These are phyloP conservation scores for Fusarium mexicanum DNA, from an alignment of 2,329 filamentous ascomycete species.

Conservation along the genomic window DNA sequence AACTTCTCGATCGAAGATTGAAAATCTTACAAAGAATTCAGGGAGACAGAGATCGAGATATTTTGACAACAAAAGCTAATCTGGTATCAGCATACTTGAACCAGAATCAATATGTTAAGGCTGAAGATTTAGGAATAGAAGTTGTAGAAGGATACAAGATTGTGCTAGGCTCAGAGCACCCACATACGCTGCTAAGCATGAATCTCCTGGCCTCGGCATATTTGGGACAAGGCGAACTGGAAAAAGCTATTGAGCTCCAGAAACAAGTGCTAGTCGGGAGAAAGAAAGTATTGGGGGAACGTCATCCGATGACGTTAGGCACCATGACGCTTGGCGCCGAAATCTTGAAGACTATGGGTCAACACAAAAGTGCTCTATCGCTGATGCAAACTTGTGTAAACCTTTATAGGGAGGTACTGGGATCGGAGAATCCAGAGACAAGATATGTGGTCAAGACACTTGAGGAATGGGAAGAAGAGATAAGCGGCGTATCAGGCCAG, in stretches of 20 bases:
- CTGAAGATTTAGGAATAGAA: rapidly evolving
- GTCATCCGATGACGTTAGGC: rapidly evolving
- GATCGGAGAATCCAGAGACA: rapidly evolving
- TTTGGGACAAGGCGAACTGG: background rate
- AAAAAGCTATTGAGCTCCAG: background rate
- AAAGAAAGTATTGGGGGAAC: background rate
- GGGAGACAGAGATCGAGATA: rapidly evolving
- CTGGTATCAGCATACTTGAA: rapidly evolving
- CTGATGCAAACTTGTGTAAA: background rate
- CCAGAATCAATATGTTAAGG: rapidly evolving
- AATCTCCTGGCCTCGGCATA: rapidly evolving
- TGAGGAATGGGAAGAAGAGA: background rate
- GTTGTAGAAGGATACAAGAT: background rate
- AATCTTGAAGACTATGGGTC: background rate
- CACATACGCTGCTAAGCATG: rapidly evolving
- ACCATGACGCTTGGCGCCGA: rapidly evolving
- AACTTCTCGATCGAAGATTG: background rate
- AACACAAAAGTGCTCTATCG: background rate
- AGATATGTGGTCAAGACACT: background rate
- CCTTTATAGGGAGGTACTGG: background rate
- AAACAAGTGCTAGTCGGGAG: rapidly evolving
- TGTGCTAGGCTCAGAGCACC: rapidly evolving
- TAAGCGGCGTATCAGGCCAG: rapidly evolving
- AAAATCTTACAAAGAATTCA: rapidly evolving
- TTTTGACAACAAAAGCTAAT: rapidly evolving